Evolutionary conservation across 257 asterid species (phyloP).

Genomic region (Solanum verrucosum): DNA sequence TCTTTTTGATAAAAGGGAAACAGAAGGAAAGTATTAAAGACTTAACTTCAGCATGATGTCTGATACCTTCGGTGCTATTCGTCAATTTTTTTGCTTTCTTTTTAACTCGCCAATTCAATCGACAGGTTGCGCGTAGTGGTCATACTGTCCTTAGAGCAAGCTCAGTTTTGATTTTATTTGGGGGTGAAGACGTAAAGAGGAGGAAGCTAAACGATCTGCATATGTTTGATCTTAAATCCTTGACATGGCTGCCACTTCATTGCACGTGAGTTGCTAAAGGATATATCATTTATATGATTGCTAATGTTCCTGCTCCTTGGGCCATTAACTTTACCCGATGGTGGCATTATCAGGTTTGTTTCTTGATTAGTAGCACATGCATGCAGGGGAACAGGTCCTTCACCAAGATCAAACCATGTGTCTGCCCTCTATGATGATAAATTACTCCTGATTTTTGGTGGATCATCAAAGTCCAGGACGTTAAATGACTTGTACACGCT

Average conservation of each 20-base stretch:
- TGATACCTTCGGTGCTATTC: background rate
- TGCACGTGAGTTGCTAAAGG: constrained; percentile 69
- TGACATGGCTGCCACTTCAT: constrained; percentile 96
- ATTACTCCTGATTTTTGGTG: constrained; percentile 76
- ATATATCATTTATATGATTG: background rate
- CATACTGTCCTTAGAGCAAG: constrained; percentile 86
- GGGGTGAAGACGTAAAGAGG: constrained; percentile 82
- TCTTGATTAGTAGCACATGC: background rate
- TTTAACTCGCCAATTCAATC: background rate
- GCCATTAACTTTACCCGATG: background rate
- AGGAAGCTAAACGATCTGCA: constrained; percentile 90
- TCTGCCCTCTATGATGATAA: constrained; percentile 93
- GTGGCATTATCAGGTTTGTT: background rate
- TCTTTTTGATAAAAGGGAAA: background rate
- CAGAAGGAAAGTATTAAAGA: background rate
- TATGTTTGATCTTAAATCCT: constrained; percentile 94
- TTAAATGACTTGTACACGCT: constrained; percentile 87
- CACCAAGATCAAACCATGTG: constrained; percentile 81
- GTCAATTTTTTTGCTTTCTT: background rate
- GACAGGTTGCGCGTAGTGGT: constrained; percentile 91
- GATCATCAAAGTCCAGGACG: constrained; percentile 80
- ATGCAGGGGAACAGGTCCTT: constrained; percentile 83
- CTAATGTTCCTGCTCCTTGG: background rate
- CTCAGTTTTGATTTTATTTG: constrained; percentile 75
- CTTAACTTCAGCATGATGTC: background rate